These are phyloP conservation scores for Gnomoniopsis smithogilvyi DNA, from an alignment of 2,329 filamentous ascomycete genomes.

Conservation along the genomic window DNA sequence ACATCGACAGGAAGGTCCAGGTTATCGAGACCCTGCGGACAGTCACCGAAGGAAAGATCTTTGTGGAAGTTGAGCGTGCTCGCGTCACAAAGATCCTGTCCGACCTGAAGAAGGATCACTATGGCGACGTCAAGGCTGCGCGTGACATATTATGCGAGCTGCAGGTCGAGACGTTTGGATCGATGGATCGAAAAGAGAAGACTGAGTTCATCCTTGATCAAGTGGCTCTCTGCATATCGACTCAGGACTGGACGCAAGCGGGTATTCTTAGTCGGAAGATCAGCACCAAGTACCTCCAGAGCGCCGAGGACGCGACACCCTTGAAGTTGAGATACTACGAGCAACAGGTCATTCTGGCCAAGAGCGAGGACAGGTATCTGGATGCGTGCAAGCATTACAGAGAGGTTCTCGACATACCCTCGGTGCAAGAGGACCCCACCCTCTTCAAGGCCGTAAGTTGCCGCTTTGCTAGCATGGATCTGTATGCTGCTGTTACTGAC, in stretches of 20 bases:
- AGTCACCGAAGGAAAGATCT: conserved; percentile 99
- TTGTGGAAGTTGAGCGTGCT: conserved; percentile 96
- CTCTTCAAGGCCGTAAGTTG: conserved; percentile 13
- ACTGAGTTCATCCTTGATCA: conserved; percentile 98
- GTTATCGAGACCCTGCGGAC: conserved; percentile 94
- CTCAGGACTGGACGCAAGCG: conserved; percentile 93
- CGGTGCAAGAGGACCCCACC: conserved; percentile 83
- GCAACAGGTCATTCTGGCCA: conserved; percentile 92
- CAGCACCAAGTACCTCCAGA: conserved; percentile 85
- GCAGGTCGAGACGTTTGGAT: conserved; percentile 98
- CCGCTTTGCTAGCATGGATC: too few relatives aligned
- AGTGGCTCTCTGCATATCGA: conserved; percentile 91
- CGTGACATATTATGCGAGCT: conserved; percentile 94
- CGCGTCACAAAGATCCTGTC: conserved; percentile 93
- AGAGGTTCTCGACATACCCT: conserved; percentile 93
- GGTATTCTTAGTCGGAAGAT: conserved; percentile 94
- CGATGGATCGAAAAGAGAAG: conserved; percentile 96
- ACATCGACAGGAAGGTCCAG: conserved; percentile 81
- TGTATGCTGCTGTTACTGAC: neutral
- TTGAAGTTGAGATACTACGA: conserved; percentile 94
- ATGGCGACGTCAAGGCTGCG: conserved; percentile 81
- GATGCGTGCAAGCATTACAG: conserved; percentile 98
- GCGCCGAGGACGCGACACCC: conserved; percentile 92
- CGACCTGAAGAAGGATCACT: conserved; percentile 92
- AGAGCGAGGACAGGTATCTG: conserved; percentile 96